Evolutionary conservation across 2,329 filamentous ascomycete genomes (phyloP), one percentile per base, ranked within the genome.

Genomic region (Colletotrichum destructivum): DNA sequence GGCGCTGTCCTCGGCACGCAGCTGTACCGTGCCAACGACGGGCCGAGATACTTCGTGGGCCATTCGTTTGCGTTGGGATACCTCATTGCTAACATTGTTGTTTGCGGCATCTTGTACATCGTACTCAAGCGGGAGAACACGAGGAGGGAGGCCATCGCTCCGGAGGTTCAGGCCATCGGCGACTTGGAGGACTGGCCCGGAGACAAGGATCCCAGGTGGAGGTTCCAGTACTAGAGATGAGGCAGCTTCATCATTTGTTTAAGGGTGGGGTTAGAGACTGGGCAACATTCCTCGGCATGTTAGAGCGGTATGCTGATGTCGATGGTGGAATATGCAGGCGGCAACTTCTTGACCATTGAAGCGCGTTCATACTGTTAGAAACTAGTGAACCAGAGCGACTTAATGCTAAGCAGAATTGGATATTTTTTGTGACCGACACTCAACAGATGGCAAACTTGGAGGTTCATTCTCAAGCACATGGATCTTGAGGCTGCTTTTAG

Each of bases 1-100:
- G 92, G 91, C 0, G 91, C 90, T 0, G 90, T 93, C 0, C 75
- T 94, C 31, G 92, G 91, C 0, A 94, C 91, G 1, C 91, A 94
- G 79, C 78, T 94, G 1, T 94, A 94, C 78, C 84, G 91, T 2
- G 83, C 86, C 0, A 82, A 85, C 2, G 89, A 90, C 38, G 88
- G 86, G 0, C 92, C 92, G 1, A 82, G 90, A 42, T 94, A 89
- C 75, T 84, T 91, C 60, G 82, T 93, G 0, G 92, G 92, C 0
- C 92, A 94, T 78, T 87, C 88, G 0, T 88, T 93, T 75, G 91
- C 91, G 0, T 77, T 94, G 54, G 91, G 84, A 0, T 94, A 94
- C 77, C 80, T 93, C 3, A 76, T 87, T 1, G 86, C 84, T 0
- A 93, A 93, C 70, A 81, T 89, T 1, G 71, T 85, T 0, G 87